Conservation (phyloP, 768 basidiomycete genomes). For the Amanita pseudoporphyria region DNA sequence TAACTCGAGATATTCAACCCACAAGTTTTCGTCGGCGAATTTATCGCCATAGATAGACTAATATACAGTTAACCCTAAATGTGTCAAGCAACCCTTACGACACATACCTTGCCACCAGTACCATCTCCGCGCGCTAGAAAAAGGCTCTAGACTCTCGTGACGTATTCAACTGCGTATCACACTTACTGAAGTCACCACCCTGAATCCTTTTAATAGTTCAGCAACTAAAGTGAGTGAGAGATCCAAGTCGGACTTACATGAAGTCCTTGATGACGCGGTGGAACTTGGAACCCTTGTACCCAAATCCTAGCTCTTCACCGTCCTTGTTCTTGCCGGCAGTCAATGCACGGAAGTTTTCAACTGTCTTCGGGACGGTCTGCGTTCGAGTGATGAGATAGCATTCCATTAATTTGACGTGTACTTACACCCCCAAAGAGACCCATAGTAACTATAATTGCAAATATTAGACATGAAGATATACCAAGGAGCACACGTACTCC, state of each 20-base stretch:
- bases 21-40: slow-evolving; percentile 98
- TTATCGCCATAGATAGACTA: slow-evolving; percentile 85
- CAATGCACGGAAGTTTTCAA: slow-evolving; percentile 94
- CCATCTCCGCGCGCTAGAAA: slow-evolving; percentile 69
- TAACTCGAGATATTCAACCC: slow-evolving; percentile 16
- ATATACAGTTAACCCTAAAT: not conserved
- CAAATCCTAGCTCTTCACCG: slow-evolving; percentile 70
- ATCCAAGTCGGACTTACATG: slow-evolving; percentile 43
- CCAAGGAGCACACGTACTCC: slow-evolving; percentile 38
- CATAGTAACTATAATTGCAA: slow-evolving; percentile 49
- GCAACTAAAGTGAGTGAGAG: not conserved
- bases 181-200: slow-evolving; percentile 95
- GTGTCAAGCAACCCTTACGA: not conserved
- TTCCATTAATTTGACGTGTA: slow-evolving; percentile 1
- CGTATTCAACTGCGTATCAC: not conserved
- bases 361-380: slow-evolving; percentile 92
- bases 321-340: slow-evolving; percentile 76
- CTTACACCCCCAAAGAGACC: slow-evolving; percentile 86
- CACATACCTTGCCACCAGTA: slow-evolving; percentile 75
- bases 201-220: slow-evolving; percentile 63
- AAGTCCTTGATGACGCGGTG: slow-evolving; percentile 94
- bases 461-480: slow-evolving; percentile 9
- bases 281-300: slow-evolving; percentile 95
- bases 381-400: not conserved
- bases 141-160: slow-evolving; percentile 9